These are phyloP conservation scores for Bruguiera parviflora DNA, from an alignment of 345 rosid species.

Conservation along the genomic window DNA sequence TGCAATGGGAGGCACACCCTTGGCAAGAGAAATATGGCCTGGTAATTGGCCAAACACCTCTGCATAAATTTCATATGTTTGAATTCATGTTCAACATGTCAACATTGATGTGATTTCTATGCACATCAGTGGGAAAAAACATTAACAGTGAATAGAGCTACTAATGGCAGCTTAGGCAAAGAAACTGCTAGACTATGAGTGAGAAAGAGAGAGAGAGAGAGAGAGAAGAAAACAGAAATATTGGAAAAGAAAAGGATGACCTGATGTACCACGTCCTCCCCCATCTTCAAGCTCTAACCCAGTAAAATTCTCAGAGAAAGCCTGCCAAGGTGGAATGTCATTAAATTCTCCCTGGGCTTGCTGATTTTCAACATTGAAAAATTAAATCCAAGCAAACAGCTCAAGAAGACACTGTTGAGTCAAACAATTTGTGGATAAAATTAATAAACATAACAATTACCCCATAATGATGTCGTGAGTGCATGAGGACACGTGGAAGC, in stretches of 20 bases:
- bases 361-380: not conserved
- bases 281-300: conserved; percentile 99
- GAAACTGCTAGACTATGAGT: not conserved
- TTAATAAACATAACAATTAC: conserved; percentile 28
- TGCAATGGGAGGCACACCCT: too few relatives aligned
- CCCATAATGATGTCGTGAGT: conserved; percentile 94
- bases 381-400: conserved; percentile 9
- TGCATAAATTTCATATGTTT: not conserved
- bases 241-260: conserved; percentile 27
- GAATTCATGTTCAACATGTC: not conserved
- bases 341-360: conserved; percentile 15
- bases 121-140: not conserved
- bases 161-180: not conserved
- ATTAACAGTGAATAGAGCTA: not conserved
- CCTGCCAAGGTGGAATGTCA: conserved; percentile 40
- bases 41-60: not conserved
- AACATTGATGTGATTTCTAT: not conserved
- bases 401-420: not conserved
- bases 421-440: not conserved
- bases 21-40: too few relatives aligned
- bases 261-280: conserved; percentile 99
- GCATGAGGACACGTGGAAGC: conserved; percentile 97
- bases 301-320: conserved; percentile 88
- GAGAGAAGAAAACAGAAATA: not conserved
- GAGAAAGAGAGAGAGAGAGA: not conserved